Base-by-base conservation (phyloP, 1,284 basidiomycete species). In the Ustilago sp. region DNA sequence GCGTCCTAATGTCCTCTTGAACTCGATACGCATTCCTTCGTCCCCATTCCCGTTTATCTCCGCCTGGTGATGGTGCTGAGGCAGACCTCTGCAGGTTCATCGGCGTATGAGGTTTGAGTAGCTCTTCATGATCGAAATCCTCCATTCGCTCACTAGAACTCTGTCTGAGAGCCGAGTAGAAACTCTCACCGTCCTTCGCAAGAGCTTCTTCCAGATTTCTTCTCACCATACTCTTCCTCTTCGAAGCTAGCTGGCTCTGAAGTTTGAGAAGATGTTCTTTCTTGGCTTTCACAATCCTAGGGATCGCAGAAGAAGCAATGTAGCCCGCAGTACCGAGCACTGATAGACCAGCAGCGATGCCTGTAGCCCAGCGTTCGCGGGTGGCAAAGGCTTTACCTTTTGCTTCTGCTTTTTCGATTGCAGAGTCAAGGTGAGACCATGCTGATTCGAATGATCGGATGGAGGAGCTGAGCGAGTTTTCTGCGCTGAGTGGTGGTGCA, bases 381-480 rank as follows among this genome's bases (percentile, higher is more conserved):
- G 6, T 36, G 7, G 31, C 23, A 4, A 51, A 60, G 0, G 9
- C 45, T 13, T 58, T 54, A 6, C 39, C 6, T 17, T 62, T 32
- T 17, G 12, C 17, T 6, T 39, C 17, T 1, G 52, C 62, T 5
- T 23, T 12, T 11, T 35, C 36, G 5, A 60, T 19, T 50, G 64
- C 52, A 11, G 55, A 54, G 11, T 64, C 68, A 13, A 69, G 47
- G n/a, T 59, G 15, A 9, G 32, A 54, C 23, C 41, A 38, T 1
- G 50, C 51, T 36, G 55, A 59, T 36, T 69, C 59, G 34, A 61
- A 69, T 4, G 56, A 45, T 1, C 55, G 47, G 9, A 57, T 39
- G 15, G 53, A 52, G 34, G 41, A 35, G 35, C 41, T 7, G 1
- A 65, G 50, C 8, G 58, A 64, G 1, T 4, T 17, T 31, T 52